A percentile compares a stretch with the other conserved stretches of the same genome.
Evolutionary conservation across 345 rosid genomes (phyloP).

Genomic region (Populus euphratica): DNA sequence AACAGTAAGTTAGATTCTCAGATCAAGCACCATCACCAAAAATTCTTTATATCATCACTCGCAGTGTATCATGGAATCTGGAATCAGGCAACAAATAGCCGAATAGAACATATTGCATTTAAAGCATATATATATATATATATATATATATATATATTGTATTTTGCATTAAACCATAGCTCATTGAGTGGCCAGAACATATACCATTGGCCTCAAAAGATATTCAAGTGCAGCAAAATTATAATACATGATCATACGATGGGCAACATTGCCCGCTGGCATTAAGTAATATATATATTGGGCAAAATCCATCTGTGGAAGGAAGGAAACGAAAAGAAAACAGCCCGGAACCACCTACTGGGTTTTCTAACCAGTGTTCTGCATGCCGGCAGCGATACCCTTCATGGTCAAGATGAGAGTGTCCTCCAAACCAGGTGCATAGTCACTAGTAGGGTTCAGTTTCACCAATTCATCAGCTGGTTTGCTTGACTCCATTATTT

Average conservation of each 20-base stretch:
- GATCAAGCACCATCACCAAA: background rate
- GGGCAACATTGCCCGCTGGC: background rate
- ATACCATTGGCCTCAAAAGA: background rate
- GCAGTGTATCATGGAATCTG: background rate
- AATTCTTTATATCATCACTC: background rate
- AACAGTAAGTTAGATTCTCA: background rate
- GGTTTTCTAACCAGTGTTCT: slow-evolving; percentile 81
- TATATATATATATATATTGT: background rate
- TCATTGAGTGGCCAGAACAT: background rate
- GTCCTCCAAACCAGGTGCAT: slow-evolving; percentile 92
- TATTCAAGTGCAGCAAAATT: background rate
- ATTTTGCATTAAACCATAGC: background rate
- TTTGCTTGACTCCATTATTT: slow-evolving; percentile 68
- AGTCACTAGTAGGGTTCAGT: slow-evolving; percentile 79
- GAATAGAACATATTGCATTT: too few species aligned
- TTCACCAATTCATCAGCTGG: slow-evolving; percentile 63
- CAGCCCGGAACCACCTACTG: background rate
- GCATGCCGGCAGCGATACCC: slow-evolving; percentile 93
- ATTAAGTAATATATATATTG: background rate
- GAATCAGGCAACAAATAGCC: background rate
- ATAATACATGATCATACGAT: background rate
- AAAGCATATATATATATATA: background rate
- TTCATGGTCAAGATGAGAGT: slow-evolving; percentile 98
- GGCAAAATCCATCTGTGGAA: background rate
- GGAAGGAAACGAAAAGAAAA: background rate